phyloP scores from a whole-genome alignment of 2,329 filamentous ascomycete species.

The Sporothrix brunneoviolacea region DNA sequence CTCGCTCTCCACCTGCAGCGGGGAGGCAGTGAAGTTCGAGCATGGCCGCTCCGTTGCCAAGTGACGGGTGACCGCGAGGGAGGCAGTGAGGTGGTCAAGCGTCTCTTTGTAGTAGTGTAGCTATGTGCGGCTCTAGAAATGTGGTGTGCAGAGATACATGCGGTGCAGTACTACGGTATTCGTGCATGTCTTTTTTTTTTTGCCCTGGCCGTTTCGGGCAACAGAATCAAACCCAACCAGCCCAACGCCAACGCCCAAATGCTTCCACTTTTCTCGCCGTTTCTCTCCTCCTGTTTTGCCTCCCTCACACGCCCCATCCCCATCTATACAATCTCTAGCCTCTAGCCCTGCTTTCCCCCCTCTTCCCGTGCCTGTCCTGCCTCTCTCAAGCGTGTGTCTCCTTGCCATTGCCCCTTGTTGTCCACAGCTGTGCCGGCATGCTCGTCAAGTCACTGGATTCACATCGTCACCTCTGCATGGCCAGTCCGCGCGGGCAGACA shows the following conservation, averaged over 20 bases:
- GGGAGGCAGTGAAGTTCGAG: no score
- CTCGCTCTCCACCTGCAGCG: no score
- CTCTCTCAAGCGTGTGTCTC: not conserved
- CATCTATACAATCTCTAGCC: not conserved
- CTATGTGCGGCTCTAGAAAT: no score
- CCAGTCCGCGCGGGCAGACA: not conserved
- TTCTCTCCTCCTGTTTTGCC: not conserved
- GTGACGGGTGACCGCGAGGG: no score
- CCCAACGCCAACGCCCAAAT: slow-evolving; percentile 8
- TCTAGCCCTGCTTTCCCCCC: not conserved
- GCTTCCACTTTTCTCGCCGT: not conserved
- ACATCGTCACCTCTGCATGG: slow-evolving; percentile 11
- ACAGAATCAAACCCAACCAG: slow-evolving; percentile 2
- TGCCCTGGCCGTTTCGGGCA: not conserved
- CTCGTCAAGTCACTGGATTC: slow-evolving; percentile 22
- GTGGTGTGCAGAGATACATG: no score
- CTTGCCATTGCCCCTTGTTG: slow-evolving; percentile 6
- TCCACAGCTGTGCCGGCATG: slow-evolving; percentile 22
- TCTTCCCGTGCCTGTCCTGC: not conserved
- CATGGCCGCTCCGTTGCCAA: no score
- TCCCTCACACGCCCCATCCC: not conserved
- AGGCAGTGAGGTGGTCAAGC: no score
- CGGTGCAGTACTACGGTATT: no score
- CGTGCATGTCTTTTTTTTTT: not conserved
- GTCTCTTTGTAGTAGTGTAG: no score